Conservation (phyloP, 148 eudicot species). For the Nepenthes mirabilis region DNA sequence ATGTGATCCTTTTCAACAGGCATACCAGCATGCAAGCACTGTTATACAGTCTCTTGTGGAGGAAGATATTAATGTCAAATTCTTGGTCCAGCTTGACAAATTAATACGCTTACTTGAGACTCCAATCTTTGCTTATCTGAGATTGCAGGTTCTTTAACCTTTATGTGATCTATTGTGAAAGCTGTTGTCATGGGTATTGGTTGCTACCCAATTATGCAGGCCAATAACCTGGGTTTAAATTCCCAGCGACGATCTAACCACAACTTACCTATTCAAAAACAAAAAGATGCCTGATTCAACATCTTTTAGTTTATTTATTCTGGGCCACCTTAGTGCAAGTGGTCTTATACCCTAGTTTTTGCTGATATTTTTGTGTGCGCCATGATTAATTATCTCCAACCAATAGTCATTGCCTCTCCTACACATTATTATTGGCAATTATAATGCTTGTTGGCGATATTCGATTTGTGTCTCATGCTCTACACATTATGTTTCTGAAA, state of each 20-base stretch:
- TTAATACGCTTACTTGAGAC: slow-evolving; percentile 84
- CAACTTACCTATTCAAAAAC: too few species aligned
- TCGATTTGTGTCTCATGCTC: too few species aligned
- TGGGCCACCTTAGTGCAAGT: too few species aligned
- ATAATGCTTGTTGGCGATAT: too few species aligned
- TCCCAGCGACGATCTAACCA: too few species aligned
- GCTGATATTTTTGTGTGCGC: background rate
- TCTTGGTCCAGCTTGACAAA: slow-evolving; percentile 92
- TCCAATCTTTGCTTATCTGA: slow-evolving; percentile 76
- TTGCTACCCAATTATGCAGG: background rate
- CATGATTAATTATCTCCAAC: too few species aligned
- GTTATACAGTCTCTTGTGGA: slow-evolving; percentile 85
- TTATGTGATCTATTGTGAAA: background rate
- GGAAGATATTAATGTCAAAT: slow-evolving; percentile 80
- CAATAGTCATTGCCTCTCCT: too few species aligned
- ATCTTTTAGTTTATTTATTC: too few species aligned
- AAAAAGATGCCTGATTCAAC: too few species aligned
- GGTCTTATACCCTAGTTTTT: background rate
- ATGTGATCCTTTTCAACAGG: slow-evolving; percentile 27
- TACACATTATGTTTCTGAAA: background rate
- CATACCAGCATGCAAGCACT: slow-evolving; percentile 92
- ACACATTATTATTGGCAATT: too few species aligned
- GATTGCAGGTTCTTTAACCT: slow-evolving; percentile 61
- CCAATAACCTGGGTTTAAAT: background rate
- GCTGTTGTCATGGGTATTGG: background rate